These are phyloP conservation scores for Epithele typhae DNA, from an alignment of 768 basidiomycete genomes.

Conservation along the genomic window DNA sequence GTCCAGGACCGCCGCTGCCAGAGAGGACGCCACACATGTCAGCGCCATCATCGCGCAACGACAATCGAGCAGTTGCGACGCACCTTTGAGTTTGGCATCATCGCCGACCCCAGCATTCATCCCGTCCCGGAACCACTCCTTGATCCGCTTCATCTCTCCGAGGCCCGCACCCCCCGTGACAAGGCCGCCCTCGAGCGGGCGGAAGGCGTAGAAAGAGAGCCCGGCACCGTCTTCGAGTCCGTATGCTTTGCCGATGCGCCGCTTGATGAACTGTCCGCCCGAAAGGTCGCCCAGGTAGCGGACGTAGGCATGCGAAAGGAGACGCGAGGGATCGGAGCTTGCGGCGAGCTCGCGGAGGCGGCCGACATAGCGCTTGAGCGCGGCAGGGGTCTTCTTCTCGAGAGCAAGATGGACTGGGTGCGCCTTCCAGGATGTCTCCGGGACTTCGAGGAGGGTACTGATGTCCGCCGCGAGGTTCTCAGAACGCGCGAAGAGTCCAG, in stretches of 20 bases:
- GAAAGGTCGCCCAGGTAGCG: slow-evolving; percentile 79
- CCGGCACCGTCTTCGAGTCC: slow-evolving; percentile 47
- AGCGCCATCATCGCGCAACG: not conserved
- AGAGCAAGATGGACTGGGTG: slow-evolving; percentile 51
- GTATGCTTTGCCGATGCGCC: slow-evolving; percentile 64
- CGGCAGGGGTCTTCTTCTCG: slow-evolving; percentile 40
- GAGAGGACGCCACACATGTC: not conserved
- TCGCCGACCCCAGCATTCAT: slow-evolving; percentile 35
- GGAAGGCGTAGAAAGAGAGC: slow-evolving; percentile 66
- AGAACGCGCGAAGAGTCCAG: slow-evolving; percentile 60
- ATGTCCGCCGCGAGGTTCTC: slow-evolving; percentile 64
- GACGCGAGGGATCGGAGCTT: slow-evolving; percentile 41
- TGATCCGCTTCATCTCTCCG: slow-evolving; percentile 68
- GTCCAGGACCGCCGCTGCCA: slow-evolving; percentile 22
- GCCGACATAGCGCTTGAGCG: slow-evolving; percentile 47
- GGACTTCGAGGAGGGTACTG: slow-evolving; percentile 48
- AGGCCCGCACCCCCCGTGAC: slow-evolving; percentile 37
- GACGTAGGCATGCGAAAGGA: slow-evolving; percentile 80
- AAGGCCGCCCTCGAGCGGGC: slow-evolving; percentile 39
- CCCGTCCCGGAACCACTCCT: slow-evolving; percentile 60
- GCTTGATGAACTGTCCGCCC: slow-evolving; percentile 69
- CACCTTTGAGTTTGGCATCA: slow-evolving; percentile 28
- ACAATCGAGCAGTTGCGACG: not conserved
- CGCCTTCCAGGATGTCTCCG: slow-evolving; percentile 50
- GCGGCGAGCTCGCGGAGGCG: slow-evolving; percentile 49